Evolutionary conservation across 2,329 filamentous ascomycete species (phyloP), one percentile per base, ranked within the genome.

Genomic region (Cladosporium oxysporum): DNA sequence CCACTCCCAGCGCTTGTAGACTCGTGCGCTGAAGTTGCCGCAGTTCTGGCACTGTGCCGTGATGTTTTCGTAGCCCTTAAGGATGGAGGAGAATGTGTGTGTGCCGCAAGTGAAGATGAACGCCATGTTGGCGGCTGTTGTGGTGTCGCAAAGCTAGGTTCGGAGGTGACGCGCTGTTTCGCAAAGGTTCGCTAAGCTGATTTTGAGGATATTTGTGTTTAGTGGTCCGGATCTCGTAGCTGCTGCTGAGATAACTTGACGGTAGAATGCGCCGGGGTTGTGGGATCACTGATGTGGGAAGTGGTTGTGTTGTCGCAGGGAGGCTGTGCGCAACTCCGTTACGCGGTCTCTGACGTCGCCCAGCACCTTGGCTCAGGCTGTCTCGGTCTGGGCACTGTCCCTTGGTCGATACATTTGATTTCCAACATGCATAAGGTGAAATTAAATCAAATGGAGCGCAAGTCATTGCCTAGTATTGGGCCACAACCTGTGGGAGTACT

Each of bases 21-120:
- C 75, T 67, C 79, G 78, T n/a, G 77, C 81, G 28, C 70, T 74
- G 66, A 78, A 78, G 73, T 84, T 85, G 50, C 82, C 81, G 73
- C 83, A 85, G 74, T 84, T 83, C 70, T 82, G 81, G 69, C 83
- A 85, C 74, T 81, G 81, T 1, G 81, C 80, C 6, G 79, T 81
- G 63, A 84, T 77, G 73, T 83, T 77, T 69, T 84, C 83, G 70
- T 82, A 81, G 69, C 81, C 82, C 55, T 73, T 69, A 63, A 84
- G 76, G 28, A 75, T 69, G 6, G 76, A 80, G 14, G 78, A 76
- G 77, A 85, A 85, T 55, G 81, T 82, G 70, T 83, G 81, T 23
- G 79, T 80, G 66, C 82, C 82, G 71, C 81, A 83, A 0, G 81
- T 83, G 71, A 84, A 83, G 76, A 83, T 63, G 50, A 63, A 63